Conservation (phyloP, 1,284 basidiomycete genomes). For the Lentinula novae-zelandiae region DNA sequence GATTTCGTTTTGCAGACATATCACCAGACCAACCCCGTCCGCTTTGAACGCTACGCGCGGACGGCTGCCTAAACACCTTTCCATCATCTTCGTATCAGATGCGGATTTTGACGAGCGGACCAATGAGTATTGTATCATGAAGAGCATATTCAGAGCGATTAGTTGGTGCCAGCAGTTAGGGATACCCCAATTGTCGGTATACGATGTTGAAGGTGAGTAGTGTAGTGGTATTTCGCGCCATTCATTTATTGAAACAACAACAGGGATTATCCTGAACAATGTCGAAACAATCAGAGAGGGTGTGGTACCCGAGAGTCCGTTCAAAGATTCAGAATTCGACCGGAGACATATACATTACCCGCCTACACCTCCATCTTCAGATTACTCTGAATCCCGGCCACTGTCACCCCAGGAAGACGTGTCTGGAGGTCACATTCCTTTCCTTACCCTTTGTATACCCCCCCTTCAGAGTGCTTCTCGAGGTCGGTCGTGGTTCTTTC, state of each 20-base stretch:
- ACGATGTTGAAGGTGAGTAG: slow-evolving; percentile 61
- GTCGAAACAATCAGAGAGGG: slow-evolving; percentile 37
- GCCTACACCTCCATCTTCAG: slow-evolving; percentile 68
- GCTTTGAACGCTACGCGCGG: slow-evolving; percentile 46
- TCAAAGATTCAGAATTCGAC: slow-evolving; percentile 24
- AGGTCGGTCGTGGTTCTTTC: not conserved
- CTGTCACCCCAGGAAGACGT: slow-evolving; percentile 44
- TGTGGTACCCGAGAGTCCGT: slow-evolving; percentile 19
- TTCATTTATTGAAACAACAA: not conserved
- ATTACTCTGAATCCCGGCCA: slow-evolving; percentile 58
- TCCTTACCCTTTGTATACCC: slow-evolving; percentile 11
- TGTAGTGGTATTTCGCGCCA: not conserved
- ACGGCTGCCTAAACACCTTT: slow-evolving; percentile 61
- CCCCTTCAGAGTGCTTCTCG: not conserved
- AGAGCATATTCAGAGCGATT: slow-evolving; percentile 49
- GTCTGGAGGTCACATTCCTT: not conserved
- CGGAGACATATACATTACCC: slow-evolving; percentile 57
- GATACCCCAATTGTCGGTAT: slow-evolving; percentile 60
- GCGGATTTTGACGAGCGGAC: slow-evolving; percentile 27
- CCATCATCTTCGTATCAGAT: slow-evolving; percentile 52
- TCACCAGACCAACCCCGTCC: slow-evolving; percentile 34
- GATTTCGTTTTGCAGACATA: slow-evolving; percentile 35
- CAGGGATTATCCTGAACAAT: slow-evolving; percentile 43
- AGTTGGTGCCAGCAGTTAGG: slow-evolving; percentile 59
- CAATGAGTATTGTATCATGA: slow-evolving; percentile 41